Percentiles rank a stretch among this genome's conserved stretches.
phyloP scores from a whole-genome alignment of 129 eudicot genomes.

The Dittrichia graveolens region DNA sequence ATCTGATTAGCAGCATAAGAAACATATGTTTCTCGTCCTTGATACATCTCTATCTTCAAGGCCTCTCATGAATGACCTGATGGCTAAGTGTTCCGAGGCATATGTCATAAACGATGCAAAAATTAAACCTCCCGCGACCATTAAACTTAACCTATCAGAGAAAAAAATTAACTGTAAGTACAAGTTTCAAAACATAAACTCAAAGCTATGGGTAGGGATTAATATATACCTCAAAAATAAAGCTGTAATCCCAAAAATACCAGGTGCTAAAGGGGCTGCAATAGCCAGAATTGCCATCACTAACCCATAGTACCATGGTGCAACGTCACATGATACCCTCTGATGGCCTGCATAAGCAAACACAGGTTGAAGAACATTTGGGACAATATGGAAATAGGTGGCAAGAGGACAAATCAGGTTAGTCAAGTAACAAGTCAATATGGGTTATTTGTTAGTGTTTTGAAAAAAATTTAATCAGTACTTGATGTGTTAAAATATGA shows the following conservation, averaged over 20 bases:
- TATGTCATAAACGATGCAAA: conserved; percentile 73
- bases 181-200: neutral
- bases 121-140: conserved; percentile 62
- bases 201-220: neutral
- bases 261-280: conserved; percentile 70
- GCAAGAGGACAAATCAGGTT: too few species aligned
- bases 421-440: too few species aligned
- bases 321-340: conserved; percentile 64
- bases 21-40: conserved; percentile 54
- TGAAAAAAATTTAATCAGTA: too few species aligned
- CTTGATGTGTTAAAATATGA: too few species aligned
- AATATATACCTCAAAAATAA: conserved; percentile 63
- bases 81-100: conserved; percentile 72
- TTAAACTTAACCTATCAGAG: conserved; percentile 71
- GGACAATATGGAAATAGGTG: too few species aligned
- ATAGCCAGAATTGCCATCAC: conserved; percentile 77
- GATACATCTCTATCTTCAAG: conserved; percentile 60
- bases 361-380: neutral
- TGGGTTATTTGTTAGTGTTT: too few species aligned
- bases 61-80: conserved; percentile 60
- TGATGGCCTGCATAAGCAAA: conserved; percentile 68
- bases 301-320: conserved; percentile 70
- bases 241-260: conserved; percentile 73
- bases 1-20: conserved; percentile 43
- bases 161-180: neutral